A percentile compares a stretch with the other conserved stretches of the same genome.
Conservation (phyloP, 2,329 filamentous ascomycete species). For the Talaromyces pinophilus region DNA sequence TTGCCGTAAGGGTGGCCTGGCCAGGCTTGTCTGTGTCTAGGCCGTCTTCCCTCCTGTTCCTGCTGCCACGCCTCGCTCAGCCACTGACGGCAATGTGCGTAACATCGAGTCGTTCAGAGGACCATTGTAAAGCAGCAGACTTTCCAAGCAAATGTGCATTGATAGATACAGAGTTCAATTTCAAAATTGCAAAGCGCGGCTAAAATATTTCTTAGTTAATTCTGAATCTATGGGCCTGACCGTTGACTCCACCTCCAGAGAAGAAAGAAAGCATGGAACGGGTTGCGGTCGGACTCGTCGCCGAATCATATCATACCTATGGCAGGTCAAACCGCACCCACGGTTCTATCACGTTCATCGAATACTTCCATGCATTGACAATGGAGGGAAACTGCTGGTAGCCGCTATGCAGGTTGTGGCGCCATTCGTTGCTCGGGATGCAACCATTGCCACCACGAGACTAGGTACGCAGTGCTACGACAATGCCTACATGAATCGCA, state of each 20-base stretch:
- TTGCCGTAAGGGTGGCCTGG: not conserved
- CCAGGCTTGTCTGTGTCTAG: not conserved
- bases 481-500: not conserved
- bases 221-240: not conserved
- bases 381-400: not conserved
- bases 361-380: not conserved
- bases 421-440: not conserved
- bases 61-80: not conserved
- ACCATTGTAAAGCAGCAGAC: not conserved
- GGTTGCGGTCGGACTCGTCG: not conserved
- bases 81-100: not conserved
- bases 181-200: not conserved
- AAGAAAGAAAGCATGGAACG: not conserved
- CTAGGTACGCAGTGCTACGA: not conserved
- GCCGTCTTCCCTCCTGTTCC: not conserved
- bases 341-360: not conserved
- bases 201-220: not conserved
- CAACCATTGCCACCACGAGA: not conserved
- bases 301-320: not conserved
- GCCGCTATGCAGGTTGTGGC: not conserved
- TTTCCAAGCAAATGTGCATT: not conserved
- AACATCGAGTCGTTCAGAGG: not conserved
- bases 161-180: not conserved
- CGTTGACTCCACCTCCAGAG: not conserved
- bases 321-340: not conserved